These are phyloP conservation scores for Sugiyamaella qingdaonensis DNA, from an alignment of 805 yeast species.

Conservation along the genomic window DNA sequence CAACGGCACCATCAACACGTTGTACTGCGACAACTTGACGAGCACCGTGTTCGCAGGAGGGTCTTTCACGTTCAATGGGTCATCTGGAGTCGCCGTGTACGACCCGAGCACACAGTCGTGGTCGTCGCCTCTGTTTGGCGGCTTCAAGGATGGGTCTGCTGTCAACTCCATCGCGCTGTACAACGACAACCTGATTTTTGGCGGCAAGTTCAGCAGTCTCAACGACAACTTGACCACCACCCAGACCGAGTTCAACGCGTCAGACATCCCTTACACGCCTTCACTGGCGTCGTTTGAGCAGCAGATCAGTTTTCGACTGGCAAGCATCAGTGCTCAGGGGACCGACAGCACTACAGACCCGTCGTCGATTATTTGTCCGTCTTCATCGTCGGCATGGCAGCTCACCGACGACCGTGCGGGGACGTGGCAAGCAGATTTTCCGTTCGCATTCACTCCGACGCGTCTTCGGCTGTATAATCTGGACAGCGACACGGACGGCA, in stretches of 20 bases:
- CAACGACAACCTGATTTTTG: conserved; percentile 58
- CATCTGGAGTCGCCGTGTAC: conserved; percentile 60
- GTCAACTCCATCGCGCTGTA: conserved; percentile 58
- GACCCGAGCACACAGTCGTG: conserved; percentile 43
- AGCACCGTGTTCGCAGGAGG: conserved; percentile 77
- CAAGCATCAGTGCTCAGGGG: conserved; percentile 24
- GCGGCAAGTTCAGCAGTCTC: conserved; percentile 67
- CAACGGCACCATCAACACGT: conserved; percentile 42
- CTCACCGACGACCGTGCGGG: conserved; percentile 48
- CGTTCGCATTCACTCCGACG: conserved; percentile 58
- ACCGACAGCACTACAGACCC: conserved; percentile 20
- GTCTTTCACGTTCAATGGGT: conserved; percentile 48
- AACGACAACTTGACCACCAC: conserved; percentile 28
- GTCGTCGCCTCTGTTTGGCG: conserved; percentile 60
- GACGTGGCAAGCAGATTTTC: conserved; percentile 59
- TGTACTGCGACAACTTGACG: conserved; percentile 45
- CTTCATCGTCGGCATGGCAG: conserved; percentile 46
- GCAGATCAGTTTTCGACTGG: conserved; percentile 24
- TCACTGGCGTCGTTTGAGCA: conserved; percentile 34
- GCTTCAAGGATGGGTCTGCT: conserved; percentile 58
- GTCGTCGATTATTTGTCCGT: conserved; percentile 54
- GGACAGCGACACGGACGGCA: conserved; percentile 41
- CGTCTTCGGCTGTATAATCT: conserved; percentile 71
- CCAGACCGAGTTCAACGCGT: conserved; percentile 16
- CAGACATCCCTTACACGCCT: conserved; percentile 46